phyloP scores from a whole-genome alignment of 2,329 filamentous ascomycete genomes.

The Fusarium sublunatum region DNA sequence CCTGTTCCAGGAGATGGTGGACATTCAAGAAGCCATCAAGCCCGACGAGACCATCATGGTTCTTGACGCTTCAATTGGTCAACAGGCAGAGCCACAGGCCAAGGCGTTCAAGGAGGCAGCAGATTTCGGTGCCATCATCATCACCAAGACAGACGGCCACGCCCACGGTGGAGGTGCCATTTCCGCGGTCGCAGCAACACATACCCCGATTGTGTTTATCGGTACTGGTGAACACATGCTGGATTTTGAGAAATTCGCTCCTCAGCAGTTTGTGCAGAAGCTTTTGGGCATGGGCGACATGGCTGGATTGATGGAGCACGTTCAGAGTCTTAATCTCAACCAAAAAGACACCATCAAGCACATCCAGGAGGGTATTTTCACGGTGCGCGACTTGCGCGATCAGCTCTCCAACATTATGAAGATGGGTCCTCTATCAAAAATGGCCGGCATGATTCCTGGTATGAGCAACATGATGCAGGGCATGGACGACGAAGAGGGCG shows the following conservation, averaged over 20 bases:
- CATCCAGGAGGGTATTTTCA: conserved; percentile 96
- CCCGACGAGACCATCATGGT: conserved; percentile 98
- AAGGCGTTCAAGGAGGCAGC: conserved; percentile 97
- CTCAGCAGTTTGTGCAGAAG: conserved; percentile 93
- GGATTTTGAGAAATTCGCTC: conserved; percentile 91
- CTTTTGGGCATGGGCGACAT: conserved; percentile 98
- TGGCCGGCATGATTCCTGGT: conserved; percentile 98
- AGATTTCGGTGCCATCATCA: conserved; percentile 97
- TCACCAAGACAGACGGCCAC: conserved; percentile 97
- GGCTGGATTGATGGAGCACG: conserved; percentile 93
- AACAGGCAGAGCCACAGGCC: conserved; percentile 93
- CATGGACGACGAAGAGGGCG: conserved; percentile 97
- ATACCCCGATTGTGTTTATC: conserved; percentile 97
- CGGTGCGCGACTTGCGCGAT: conserved; percentile 91
- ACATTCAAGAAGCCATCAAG: conserved; percentile 90
- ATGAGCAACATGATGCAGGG: conserved; percentile 93
- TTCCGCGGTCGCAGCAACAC: conserved; percentile 94
- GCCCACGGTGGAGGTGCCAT: conserved; percentile 97
- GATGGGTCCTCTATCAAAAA: conserved; percentile 97
- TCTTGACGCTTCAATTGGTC: conserved; percentile 94
- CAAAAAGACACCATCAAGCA: conserved; percentile 99
- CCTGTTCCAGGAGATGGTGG: conserved; percentile 96
- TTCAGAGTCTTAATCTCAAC: conserved; percentile 93
- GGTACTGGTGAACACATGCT: conserved; percentile 98
- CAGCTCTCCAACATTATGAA: conserved; percentile 99